Percentiles rank a stretch among this genome's conserved stretches.
These are phyloP conservation scores for Globisporangium barbulae DNA, from an alignment of 352 stramenopile species.

Conservation along the genomic window DNA sequence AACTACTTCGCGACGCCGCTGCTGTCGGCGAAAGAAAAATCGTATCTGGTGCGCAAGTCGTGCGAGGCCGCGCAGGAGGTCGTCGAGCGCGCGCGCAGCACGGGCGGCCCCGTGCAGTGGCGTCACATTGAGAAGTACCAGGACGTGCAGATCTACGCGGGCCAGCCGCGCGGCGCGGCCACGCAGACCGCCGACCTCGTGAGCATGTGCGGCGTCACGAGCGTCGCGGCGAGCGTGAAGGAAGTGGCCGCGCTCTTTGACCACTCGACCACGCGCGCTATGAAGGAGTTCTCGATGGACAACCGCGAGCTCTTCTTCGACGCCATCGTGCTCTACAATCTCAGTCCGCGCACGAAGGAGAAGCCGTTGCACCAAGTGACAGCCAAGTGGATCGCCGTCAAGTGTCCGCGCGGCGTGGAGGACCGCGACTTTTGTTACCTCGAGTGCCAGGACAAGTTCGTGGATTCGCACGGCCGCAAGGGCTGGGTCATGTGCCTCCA, in stretches of 20 bases:
- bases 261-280: constrained; percentile 49
- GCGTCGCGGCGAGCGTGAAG: constrained; percentile 59
- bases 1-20: constrained; percentile 74
- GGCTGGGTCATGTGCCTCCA: constrained; percentile 84
- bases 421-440: constrained; percentile 78
- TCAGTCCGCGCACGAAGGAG: constrained; percentile 60
- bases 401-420: constrained; percentile 50
- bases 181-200: constrained; percentile 27
- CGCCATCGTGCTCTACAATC: constrained; percentile 63
- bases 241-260: constrained; percentile 77
- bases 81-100: constrained; percentile 62
- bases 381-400: constrained; percentile 75
- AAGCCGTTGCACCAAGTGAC: constrained; percentile 82
- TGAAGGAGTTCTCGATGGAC: constrained; percentile 62
- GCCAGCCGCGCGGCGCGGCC: constrained; percentile 36
- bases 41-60: constrained; percentile 77
- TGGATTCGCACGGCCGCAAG: constrained; percentile 71
- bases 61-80: constrained; percentile 79
- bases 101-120: constrained; percentile 65
- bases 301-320: constrained; percentile 74
- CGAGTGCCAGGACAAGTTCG: constrained; percentile 87
- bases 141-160: constrained; percentile 74
- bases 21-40: constrained; percentile 59
- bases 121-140: constrained; percentile 74
- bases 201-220: constrained; percentile 81